These are phyloP conservation scores for Mollisiaceae sp. DNA, from an alignment of 2,329 filamentous ascomycete species.

Conservation along the genomic window DNA sequence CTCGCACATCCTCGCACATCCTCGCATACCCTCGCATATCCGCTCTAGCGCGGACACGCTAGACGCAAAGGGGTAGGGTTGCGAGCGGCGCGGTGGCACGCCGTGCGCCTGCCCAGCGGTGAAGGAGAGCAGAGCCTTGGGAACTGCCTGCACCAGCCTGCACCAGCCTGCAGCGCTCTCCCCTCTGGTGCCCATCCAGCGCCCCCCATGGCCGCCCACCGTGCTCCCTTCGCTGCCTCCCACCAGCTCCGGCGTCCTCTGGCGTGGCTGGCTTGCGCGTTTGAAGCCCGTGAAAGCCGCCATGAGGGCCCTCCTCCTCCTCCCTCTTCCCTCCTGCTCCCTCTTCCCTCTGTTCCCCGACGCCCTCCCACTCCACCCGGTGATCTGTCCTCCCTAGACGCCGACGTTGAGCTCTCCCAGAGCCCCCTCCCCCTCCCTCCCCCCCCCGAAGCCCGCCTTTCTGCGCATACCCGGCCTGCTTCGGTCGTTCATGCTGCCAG, in stretches of 20 bases:
- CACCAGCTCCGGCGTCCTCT: no score
- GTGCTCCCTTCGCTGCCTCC: no score
- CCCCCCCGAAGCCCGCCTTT: slow-evolving; percentile 10
- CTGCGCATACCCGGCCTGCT: slow-evolving; percentile 14
- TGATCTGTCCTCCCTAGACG: not conserved
- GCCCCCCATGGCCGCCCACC: no score
- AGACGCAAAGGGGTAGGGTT: not conserved
- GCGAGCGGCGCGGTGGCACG: not conserved
- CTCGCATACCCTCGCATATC: not conserved
- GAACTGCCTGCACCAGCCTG: not conserved
- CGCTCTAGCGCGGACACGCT: not conserved
- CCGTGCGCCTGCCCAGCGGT: slow-evolving; percentile 2
- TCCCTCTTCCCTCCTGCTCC: no score
- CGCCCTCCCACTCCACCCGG: no score
- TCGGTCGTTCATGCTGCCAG: not conserved
- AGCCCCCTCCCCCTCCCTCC: not conserved
- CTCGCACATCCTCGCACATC: not conserved
- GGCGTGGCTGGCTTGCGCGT: not conserved
- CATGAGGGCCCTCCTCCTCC: no score
- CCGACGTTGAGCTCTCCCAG: not conserved
- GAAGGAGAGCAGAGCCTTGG: not conserved
- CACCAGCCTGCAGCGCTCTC: no score
- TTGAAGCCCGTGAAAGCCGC: slow-evolving; percentile 5
- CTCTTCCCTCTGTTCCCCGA: no score
- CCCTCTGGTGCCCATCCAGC: no score